Base-by-base conservation (phyloP, 352 stramenopile genomes). In the Phytophthora sansomeana region DNA sequence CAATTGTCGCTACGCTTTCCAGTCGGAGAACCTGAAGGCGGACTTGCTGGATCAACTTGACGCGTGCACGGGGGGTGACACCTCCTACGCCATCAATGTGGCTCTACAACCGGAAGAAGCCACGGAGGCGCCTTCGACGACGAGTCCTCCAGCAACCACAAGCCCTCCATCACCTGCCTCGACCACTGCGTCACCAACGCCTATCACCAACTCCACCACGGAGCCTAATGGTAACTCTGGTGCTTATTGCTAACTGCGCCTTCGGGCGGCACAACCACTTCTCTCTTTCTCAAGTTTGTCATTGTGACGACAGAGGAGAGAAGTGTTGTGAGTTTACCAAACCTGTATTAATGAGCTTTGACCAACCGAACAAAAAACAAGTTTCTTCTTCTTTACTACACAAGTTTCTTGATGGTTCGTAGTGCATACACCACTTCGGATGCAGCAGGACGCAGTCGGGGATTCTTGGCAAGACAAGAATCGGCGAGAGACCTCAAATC, bases 371-470 rank as follows among this genome's bases (percentile, higher is more conserved):
- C n/a, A n/a, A n/a, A n/a, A 41, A 41, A 39, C 11, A 19, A 9
- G 28, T n/a, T 42, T 16, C 8, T 42, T 17, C 3, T 11, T 44
- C 33, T 39, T 21, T 13, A 47, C 35, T 54, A 57, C 7, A 70
- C 55, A 16, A 64, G 32, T 30, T 83, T 80, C 26, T 72, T 72
- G 35, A 75, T 63, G 26, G 65, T 77, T 46, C 80, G 78, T 26
- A 89, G 67, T 10, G 63, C 59, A 33, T 83, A 85, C 9, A 76
- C 78, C 24, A 82, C 67, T 43, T 85, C 75, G 2, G 81, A 68
- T 2, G 78, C 78, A n/a, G 65, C 73, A 54, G 78, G 81, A 9
- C 78, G 76, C 28, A 77, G 52, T 0, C 70, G 58, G 13, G 65
- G 65, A 5, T 81, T 69, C 51, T 77, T 69, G 36, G 67, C 52